Percentiles rank a stretch among this genome's conserved stretches.
phyloP scores from a whole-genome alignment of 2,329 filamentous ascomycete genomes.

The Xenosphaeropsis pyriputrescens region DNA sequence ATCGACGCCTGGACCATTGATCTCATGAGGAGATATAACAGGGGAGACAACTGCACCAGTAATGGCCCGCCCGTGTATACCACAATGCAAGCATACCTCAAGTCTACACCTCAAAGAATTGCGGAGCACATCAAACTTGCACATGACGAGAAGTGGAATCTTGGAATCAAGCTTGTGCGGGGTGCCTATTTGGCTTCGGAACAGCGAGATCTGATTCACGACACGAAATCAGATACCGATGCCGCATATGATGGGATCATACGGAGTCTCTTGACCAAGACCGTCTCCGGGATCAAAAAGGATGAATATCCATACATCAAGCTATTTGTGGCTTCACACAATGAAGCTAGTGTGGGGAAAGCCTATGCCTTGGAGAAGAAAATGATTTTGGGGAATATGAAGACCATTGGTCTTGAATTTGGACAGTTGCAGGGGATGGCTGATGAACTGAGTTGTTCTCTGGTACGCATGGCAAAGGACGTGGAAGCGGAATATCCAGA shows the following conservation, averaged over 20 bases:
- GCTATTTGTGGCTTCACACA: conserved; percentile 73
- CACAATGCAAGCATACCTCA: conserved; percentile 68
- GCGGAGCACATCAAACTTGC: conserved; percentile 44
- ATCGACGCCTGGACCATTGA: conserved; percentile 69
- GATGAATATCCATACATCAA: conserved; percentile 37
- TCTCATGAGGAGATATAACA: conserved; percentile 65
- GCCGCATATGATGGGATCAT: conserved; percentile 58
- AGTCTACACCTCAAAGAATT: conserved; percentile 41
- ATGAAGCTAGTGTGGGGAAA: conserved; percentile 52
- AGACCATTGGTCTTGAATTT: conserved; percentile 34
- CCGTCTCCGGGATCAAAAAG: conserved; percentile 8
- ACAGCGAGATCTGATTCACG: conserved; percentile 54
- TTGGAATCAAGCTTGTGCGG: conserved; percentile 63
- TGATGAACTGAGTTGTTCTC: conserved; percentile 68
- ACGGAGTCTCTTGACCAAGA: conserved; percentile 43
- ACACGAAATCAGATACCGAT: conserved; percentile 59
- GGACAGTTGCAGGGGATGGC: conserved; percentile 92
- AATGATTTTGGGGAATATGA: conserved; percentile 17
- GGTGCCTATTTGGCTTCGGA: conserved; percentile 62
- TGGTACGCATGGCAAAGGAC: conserved; percentile 23
- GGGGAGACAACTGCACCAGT: conserved; percentile 21
- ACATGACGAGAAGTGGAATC: conserved; percentile 41
- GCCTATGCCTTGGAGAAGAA: conserved; percentile 27
- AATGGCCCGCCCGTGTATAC: conserved; percentile 61
- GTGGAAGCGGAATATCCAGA: background rate